These are phyloP conservation scores for Amauroascus verrucosus DNA, from an alignment of 2,329 filamentous ascomycete genomes.

Conservation along the genomic window DNA sequence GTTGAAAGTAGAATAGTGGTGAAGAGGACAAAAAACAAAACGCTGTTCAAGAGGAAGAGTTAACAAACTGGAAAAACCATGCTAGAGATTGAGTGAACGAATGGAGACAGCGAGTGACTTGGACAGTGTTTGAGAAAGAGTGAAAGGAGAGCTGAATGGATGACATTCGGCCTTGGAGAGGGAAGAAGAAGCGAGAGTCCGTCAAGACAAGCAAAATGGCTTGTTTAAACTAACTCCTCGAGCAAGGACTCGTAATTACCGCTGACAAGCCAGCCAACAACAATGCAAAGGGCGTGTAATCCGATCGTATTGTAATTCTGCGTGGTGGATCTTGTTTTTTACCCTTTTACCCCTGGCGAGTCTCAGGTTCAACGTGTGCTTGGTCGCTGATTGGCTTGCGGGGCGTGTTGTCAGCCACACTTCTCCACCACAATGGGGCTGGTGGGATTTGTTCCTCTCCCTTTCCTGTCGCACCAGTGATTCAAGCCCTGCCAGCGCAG, in stretches of 20 bases:
- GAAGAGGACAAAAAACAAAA: not conserved
- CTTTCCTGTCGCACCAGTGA: not conserved
- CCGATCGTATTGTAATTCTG: conserved; percentile 1
- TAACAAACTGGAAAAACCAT: not conserved
- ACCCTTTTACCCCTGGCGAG: not conserved
- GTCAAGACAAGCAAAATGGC: conserved; percentile 3
- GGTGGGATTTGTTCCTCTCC: not conserved
- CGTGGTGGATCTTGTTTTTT: not conserved
- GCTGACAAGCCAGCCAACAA: not conserved
- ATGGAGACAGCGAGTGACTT: not conserved
- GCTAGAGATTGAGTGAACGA: not conserved
- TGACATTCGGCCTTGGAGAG: not conserved
- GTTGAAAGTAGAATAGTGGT: too few species aligned
- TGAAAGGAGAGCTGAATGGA: not conserved
- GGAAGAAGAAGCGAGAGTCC: not conserved
- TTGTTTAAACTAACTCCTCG: not conserved
- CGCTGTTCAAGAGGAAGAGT: not conserved
- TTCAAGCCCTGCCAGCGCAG: too few species aligned
- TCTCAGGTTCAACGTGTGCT: not conserved
- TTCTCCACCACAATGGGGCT: conserved; percentile 4
- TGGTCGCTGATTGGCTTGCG: not conserved
- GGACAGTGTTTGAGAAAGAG: not conserved
- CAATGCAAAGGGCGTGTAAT: not conserved
- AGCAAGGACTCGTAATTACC: not conserved
- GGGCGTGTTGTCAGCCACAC: conserved; percentile 2